Percentiles rank a stretch among this genome's conserved stretches.
These are phyloP conservation scores for Fusarium siculi DNA, from an alignment of 2,329 filamentous ascomycete genomes.

Conservation along the genomic window DNA sequence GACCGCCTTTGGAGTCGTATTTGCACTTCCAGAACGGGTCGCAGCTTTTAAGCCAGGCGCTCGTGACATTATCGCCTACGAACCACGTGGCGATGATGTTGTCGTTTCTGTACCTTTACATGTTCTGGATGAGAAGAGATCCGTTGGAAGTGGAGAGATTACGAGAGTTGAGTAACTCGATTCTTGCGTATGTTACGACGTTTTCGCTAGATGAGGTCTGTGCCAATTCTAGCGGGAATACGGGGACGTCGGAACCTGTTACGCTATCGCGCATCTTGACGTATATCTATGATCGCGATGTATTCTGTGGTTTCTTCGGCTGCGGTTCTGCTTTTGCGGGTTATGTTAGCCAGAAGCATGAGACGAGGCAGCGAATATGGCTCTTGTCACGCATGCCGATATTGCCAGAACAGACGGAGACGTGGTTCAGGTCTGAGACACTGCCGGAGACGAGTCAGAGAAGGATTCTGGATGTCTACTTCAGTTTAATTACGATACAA, in stretches of 20 bases:
- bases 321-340: not conserved
- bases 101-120: constrained; percentile 6
- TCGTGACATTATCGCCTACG: not conserved
- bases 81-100: constrained; percentile 14
- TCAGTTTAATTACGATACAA: constrained; percentile 1
- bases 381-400: not conserved
- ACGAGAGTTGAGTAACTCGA: not conserved
- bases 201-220: constrained; percentile 9
- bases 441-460: not conserved
- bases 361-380: constrained; percentile 16
- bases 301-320: constrained; percentile 13
- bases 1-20: constrained; percentile 1
- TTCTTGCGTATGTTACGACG: constrained; percentile 1
- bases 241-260: not conserved
- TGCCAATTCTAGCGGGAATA: not conserved
- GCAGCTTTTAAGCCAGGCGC: not conserved
- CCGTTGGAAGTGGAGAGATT: not conserved
- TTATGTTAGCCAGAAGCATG: constrained; percentile 9
- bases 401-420: not conserved
- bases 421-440: not conserved
- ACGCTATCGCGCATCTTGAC: constrained; percentile 4
- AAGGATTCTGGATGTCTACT: not conserved
- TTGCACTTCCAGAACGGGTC: constrained; percentile 9
- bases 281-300: constrained; percentile 11
- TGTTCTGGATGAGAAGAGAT: constrained; percentile 16